These are phyloP conservation scores for Paraphaeosphaeria sporulosa DNA, from an alignment of 2,329 filamentous ascomycete species.

Conservation along the genomic window DNA sequence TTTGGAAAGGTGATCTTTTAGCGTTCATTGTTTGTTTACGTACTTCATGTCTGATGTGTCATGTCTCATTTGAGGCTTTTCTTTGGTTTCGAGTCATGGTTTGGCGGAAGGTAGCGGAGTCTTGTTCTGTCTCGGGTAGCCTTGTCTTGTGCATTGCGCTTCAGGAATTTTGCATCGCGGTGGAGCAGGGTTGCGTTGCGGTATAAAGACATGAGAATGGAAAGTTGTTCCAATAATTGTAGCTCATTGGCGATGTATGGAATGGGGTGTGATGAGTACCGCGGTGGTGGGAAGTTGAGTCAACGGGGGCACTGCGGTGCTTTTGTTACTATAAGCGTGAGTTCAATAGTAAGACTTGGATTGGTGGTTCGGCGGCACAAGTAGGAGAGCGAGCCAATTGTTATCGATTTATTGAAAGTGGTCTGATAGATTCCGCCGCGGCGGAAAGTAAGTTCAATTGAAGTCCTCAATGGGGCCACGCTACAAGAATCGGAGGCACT, in stretches of 20 bases:
- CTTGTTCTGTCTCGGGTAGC: not conserved
- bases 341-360: no score
- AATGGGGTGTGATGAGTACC: not conserved
- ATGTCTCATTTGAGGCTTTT: not conserved
- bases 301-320: no score
- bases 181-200: not conserved
- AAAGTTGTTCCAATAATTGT: not conserved
- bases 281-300: not conserved
- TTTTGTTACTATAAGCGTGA: no score
- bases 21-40: conserved; percentile 3
- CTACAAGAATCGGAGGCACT: no score
- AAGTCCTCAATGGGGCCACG: no score
- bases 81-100: not conserved
- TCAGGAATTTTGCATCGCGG: not conserved
- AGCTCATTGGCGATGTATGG: not conserved
- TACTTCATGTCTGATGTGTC: no score
- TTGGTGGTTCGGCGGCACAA: no score
- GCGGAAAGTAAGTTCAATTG: no score
- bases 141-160: not conserved
- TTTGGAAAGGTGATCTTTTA: not conserved
- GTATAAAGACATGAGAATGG: not conserved
- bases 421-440: no score
- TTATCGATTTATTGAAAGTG: no score
- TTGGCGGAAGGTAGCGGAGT: not conserved
- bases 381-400: no score